Conservation (phyloP, 805 yeast species). For the Metschnikowia baotianmanensis region DNA sequence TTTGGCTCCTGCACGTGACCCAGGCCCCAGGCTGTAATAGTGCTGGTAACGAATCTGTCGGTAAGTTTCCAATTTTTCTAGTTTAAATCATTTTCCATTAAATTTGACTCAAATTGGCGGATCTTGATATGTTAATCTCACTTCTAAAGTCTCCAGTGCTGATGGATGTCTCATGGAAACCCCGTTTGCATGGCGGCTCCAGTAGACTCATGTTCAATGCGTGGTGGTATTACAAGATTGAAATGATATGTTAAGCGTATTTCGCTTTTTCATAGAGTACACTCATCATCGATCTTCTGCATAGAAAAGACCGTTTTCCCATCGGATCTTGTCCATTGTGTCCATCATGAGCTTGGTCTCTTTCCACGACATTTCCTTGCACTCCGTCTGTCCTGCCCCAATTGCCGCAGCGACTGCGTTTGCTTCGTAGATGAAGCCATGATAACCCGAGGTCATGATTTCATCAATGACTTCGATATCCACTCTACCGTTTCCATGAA, state of each 20-base stretch:
- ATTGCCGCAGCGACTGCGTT: slow-evolving; percentile 51
- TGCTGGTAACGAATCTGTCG: neutral
- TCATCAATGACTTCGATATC: slow-evolving; percentile 31
- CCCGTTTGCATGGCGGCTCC: too few relatives aligned
- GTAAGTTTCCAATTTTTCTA: neutral
- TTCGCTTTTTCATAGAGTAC: neutral
- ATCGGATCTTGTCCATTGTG: slow-evolving; percentile 47
- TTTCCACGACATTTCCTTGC: slow-evolving; percentile 37
- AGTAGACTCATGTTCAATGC: too few relatives aligned
- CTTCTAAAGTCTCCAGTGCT: too few relatives aligned
- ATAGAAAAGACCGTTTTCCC: slow-evolving; percentile 43
- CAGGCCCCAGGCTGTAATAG: neutral
- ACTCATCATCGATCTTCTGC: slow-evolving; percentile 30
- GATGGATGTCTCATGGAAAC: too few relatives aligned
- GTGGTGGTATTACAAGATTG: too few relatives aligned
- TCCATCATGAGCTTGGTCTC: slow-evolving; percentile 49
- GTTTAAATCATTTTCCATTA: neutral
- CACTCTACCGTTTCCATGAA: slow-evolving; percentile 26
- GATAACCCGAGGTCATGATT: slow-evolving; percentile 27
- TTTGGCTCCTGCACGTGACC: slow-evolving; percentile 13
- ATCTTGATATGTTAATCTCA: too few relatives aligned
- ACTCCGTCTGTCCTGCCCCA: slow-evolving; percentile 35
- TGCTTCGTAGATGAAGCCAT: slow-evolving; percentile 57
- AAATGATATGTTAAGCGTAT: too few relatives aligned
- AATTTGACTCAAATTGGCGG: neutral